These are phyloP conservation scores for Podospora australis DNA, from an alignment of 495 filamentous ascomycete genomes.

Conservation along the genomic window DNA sequence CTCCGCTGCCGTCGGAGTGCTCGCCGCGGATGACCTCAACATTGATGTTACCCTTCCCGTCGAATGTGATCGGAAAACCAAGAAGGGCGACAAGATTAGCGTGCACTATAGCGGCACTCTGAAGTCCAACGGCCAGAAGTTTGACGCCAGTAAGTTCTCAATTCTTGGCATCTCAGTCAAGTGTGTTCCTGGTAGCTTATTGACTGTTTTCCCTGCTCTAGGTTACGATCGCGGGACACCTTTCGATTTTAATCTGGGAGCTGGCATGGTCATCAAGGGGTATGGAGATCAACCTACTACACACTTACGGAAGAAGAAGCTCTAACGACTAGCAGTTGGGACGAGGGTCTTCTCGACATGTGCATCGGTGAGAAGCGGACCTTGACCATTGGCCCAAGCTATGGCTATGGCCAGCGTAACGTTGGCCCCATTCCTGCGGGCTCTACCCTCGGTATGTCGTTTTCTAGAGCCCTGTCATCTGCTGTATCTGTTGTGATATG, in stretches of 20 bases:
- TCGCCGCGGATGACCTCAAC: constrained; percentile 52
- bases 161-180: too few species aligned
- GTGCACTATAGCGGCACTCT: constrained; percentile 89
- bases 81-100: constrained; percentile 67
- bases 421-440: constrained; percentile 75
- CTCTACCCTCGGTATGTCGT: constrained; percentile 59
- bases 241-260: constrained; percentile 71
- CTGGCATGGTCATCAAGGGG: constrained; percentile 82
- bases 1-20: constrained; percentile 42
- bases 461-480: neutral
- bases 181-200: too few species aligned
- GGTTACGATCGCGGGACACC: constrained; percentile 68
- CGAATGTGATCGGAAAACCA: constrained; percentile 62
- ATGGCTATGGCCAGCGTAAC: constrained; percentile 71
- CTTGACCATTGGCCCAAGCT: constrained; percentile 81
- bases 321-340: constrained; percentile 54
- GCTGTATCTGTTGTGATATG: neutral
- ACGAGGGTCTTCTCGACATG: constrained; percentile 87
- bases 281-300: constrained; percentile 29
- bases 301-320: neutral
- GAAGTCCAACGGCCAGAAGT: constrained; percentile 46
- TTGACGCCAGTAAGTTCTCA: constrained; percentile 49
- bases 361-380: constrained; percentile 91
- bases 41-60: constrained; percentile 70
- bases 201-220: constrained; percentile 7